These are phyloP conservation scores for Bromus sterilis DNA, from an alignment of 176 grass and related monocot genomes.

Conservation along the genomic window DNA sequence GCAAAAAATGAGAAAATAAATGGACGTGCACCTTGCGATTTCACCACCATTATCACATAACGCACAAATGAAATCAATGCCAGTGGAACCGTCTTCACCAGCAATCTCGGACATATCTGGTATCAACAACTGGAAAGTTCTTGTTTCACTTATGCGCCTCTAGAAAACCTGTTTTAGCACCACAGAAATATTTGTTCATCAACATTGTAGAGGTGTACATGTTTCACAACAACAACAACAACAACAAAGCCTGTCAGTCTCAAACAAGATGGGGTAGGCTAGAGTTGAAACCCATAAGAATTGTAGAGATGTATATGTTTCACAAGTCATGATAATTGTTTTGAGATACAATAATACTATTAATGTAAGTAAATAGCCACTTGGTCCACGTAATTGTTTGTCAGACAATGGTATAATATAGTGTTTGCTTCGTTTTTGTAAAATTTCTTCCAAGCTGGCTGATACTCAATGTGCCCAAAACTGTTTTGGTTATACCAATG, in stretches of 20 bases:
- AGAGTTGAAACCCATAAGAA: too few relatives aligned
- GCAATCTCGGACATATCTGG: constrained; percentile 23
- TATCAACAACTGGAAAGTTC: background rate
- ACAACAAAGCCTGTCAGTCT: too few relatives aligned
- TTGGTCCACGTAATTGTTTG: too few relatives aligned
- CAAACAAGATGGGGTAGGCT: too few relatives aligned
- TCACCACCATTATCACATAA: constrained; percentile 71
- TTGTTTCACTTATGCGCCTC: background rate
- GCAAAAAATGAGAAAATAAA: background rate
- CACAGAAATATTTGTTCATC: background rate
- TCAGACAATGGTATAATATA: too few relatives aligned
- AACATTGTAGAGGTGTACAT: background rate
- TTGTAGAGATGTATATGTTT: too few relatives aligned
- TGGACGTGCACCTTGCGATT: constrained; percentile 30
- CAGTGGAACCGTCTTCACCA: background rate
- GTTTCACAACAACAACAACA: too few relatives aligned
- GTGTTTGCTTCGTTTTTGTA: too few relatives aligned
- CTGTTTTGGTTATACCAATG: background rate
- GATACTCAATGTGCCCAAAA: background rate
- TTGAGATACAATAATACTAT: too few relatives aligned
- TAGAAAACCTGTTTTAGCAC: constrained; percentile 13
- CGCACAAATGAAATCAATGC: constrained; percentile 46
- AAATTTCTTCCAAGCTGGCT: too few relatives aligned
- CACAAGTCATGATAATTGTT: too few relatives aligned
- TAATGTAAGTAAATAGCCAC: too few relatives aligned